Evolutionary conservation across 2,329 filamentous ascomycete genomes (phyloP).

Genomic region (Epichloe elymi): DNA sequence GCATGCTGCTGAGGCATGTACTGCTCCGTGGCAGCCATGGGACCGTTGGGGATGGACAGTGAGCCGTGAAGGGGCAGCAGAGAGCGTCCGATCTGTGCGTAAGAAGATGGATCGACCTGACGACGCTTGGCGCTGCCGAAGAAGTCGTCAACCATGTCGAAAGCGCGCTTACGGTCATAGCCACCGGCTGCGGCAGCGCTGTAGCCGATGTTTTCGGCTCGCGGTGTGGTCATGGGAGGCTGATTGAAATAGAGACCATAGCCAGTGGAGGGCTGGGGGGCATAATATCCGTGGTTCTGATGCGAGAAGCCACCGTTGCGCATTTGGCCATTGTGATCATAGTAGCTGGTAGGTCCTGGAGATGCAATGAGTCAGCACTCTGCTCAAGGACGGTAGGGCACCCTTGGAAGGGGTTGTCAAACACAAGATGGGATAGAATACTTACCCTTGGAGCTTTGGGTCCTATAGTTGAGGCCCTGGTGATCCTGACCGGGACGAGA

Average conservation of each 20-base stretch:
- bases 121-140: constrained; percentile 87
- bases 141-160: constrained; percentile 84
- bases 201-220: constrained; percentile 51
- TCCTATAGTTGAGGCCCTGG: constrained; percentile 41
- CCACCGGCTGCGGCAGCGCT: constrained; percentile 33
- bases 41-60: constrained; percentile 45
- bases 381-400: background rate
- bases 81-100: constrained; percentile 80
- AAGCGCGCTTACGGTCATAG: constrained; percentile 71
- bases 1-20: constrained; percentile 36
- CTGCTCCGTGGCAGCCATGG: constrained; percentile 32
- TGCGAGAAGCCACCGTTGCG: constrained; percentile 45
- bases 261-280: constrained; percentile 37
- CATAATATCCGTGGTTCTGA: constrained; percentile 45
- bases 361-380: constrained; percentile 12
- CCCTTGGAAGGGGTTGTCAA: constrained; percentile 7
- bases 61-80: constrained; percentile 69
- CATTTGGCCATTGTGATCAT: constrained; percentile 53
- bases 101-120: constrained; percentile 79
- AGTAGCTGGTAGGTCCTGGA: constrained; percentile 44
- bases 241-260: constrained; percentile 71
- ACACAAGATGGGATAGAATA: background rate
- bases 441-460: constrained; percentile 40
- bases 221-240: constrained; percentile 40
- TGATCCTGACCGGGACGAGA: constrained; percentile 40